These are phyloP conservation scores for Xerocomellus amylosporus DNA, from an alignment of 768 basidiomycete genomes.

Conservation along the genomic window DNA sequence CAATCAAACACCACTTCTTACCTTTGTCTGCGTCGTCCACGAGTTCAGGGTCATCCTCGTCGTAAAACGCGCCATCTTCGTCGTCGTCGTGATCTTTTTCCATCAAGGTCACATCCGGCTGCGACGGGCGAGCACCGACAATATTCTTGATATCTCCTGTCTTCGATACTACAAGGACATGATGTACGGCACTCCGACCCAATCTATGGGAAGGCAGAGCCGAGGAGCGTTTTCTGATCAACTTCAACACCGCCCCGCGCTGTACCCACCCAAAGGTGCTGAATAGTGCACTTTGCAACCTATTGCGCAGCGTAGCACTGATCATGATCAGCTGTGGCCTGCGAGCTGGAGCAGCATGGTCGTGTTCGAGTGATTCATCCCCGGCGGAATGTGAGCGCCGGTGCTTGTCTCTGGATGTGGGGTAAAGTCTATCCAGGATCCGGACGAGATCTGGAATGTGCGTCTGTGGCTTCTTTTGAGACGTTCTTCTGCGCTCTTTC, in stretches of 20 bases:
- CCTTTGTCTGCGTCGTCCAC: constrained; percentile 22
- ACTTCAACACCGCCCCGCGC: constrained; percentile 35
- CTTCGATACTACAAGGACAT: constrained; percentile 59
- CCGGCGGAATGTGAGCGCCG: not conserved
- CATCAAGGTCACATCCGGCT: not conserved
- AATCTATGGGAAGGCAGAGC: constrained; percentile 27
- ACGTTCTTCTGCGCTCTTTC: constrained; percentile 37
- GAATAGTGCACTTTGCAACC: constrained; percentile 40
- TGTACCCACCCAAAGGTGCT: constrained; percentile 59
- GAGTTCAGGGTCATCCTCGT: constrained; percentile 19
- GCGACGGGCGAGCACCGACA: constrained; percentile 37
- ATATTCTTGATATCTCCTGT: constrained; percentile 55
- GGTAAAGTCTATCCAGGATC: constrained; percentile 58
- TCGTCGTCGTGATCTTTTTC: constrained; percentile 1
- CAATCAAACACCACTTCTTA: constrained; percentile 6
- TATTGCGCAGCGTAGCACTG: constrained; percentile 66
- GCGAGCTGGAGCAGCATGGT: constrained; percentile 5
- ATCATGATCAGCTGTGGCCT: constrained; percentile 63
- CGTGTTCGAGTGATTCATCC: constrained; percentile 11
- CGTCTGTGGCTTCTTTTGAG: constrained; percentile 40
- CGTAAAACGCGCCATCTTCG: constrained; percentile 24
- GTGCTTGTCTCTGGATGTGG: constrained; percentile 25
- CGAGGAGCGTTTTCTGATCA: constrained; percentile 27
- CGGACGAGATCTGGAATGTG: constrained; percentile 61
- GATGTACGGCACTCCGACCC: constrained; percentile 41